Conservation (phyloP, 768 basidiomycete genomes). For the Trametes cingulata region DNA sequence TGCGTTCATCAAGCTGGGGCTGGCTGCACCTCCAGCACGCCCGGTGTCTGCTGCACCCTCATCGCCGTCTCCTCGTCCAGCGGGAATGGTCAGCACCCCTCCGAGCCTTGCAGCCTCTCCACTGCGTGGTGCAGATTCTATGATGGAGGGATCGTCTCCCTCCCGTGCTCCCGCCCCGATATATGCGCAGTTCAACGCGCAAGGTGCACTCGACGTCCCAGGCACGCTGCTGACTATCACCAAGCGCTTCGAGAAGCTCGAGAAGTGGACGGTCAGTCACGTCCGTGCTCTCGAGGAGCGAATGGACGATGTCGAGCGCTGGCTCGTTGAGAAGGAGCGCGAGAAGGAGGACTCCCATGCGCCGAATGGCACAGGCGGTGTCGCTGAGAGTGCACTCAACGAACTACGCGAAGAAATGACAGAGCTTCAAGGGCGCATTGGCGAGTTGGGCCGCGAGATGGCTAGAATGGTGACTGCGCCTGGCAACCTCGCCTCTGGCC, state of each 20-base stretch:
- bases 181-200: conserved; percentile 73
- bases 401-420: conserved; percentile 67
- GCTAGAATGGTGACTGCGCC: conserved; percentile 66
- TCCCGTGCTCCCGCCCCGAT: conserved; percentile 65
- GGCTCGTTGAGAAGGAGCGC: conserved; percentile 84
- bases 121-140: conserved; percentile 47
- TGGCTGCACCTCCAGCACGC: conserved; percentile 46
- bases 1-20: conserved; percentile 53
- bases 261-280: conserved; percentile 88
- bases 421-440: conserved; percentile 74
- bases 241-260: conserved; percentile 83
- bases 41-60: conserved; percentile 56
- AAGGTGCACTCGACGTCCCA: conserved; percentile 74
- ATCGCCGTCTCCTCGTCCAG: conserved; percentile 65
- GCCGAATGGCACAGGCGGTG: conserved; percentile 20
- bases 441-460: conserved; percentile 78
- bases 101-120: conserved; percentile 68
- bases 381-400: conserved; percentile 43
- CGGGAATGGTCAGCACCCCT: conserved; percentile 46
- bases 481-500: conserved; percentile 51
- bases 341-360: conserved; percentile 46
- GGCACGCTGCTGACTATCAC: conserved; percentile 75
- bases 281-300: conserved; percentile 88
- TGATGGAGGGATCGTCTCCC: conserved; percentile 40
- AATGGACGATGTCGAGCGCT: conserved; percentile 89